These are phyloP conservation scores for Monosporascus cannonballus DNA, from an alignment of 2,329 filamentous ascomycete species.

Conservation along the genomic window DNA sequence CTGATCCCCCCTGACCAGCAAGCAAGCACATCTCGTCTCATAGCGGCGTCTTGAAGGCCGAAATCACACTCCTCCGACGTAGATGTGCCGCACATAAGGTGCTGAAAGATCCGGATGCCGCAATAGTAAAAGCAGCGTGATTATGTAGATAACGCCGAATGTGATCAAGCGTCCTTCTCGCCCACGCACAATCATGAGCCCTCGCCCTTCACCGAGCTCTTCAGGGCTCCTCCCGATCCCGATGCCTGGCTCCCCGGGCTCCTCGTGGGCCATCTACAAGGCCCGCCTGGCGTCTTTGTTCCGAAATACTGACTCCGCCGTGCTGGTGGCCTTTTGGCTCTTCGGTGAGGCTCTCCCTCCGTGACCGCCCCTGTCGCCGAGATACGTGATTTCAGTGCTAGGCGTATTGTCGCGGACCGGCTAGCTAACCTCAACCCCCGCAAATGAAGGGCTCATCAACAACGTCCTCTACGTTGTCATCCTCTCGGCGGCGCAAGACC, in stretches of 20 bases:
- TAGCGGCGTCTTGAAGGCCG: not conserved
- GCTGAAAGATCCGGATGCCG: too few relatives aligned
- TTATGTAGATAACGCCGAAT: too few relatives aligned
- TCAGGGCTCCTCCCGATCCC: slow-evolving; percentile 46
- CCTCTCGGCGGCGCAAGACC: slow-evolving; percentile 88
- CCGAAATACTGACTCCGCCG: slow-evolving; percentile 61
- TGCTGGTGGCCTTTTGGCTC: slow-evolving; percentile 83
- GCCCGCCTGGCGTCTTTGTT: slow-evolving; percentile 60
- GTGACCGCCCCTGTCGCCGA: not conserved
- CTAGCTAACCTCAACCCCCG: not conserved
- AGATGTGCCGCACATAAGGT: too few relatives aligned
- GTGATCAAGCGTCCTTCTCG: not conserved
- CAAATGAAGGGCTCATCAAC: slow-evolving; percentile 70
- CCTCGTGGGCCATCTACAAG: slow-evolving; percentile 70
- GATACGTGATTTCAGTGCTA: not conserved
- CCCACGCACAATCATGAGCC: not conserved
- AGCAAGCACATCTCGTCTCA: not conserved
- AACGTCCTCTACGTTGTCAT: slow-evolving; percentile 98
- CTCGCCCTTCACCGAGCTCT: slow-evolving; percentile 14
- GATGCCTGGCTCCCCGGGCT: slow-evolving; percentile 50
- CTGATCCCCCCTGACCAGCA: not conserved
- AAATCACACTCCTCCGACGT: not conserved
- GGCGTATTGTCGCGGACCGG: slow-evolving; percentile 2
- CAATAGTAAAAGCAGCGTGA: too few relatives aligned
- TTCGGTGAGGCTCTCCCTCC: slow-evolving; percentile 58